A percentile compares a stretch with the other conserved stretches of the same genome.
These are phyloP conservation scores for Taxillus chinensis DNA, from an alignment of 164 flowering plant genomes.

Conservation along the genomic window DNA sequence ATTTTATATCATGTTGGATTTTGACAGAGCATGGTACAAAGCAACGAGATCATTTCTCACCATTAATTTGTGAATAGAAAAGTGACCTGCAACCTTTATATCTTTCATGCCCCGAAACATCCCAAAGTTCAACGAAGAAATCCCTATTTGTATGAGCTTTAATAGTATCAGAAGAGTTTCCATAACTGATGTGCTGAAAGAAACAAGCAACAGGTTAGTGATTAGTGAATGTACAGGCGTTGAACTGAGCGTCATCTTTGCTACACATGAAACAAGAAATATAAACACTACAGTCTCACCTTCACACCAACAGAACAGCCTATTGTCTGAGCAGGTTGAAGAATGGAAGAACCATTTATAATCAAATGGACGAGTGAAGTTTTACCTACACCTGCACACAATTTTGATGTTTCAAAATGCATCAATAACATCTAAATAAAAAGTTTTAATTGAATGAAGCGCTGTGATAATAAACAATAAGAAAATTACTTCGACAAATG, in stretches of 20 bases:
- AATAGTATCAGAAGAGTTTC: conserved; percentile 75
- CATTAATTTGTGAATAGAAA: conserved; percentile 96
- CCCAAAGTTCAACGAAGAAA: conserved; percentile 96
- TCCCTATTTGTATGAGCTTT: conserved; percentile 73
- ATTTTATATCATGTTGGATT: no score
- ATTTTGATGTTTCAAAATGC: background rate
- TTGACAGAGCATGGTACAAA: no score
- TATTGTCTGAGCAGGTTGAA: background rate
- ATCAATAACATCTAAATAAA: background rate
- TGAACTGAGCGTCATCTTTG: background rate
- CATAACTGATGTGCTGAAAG: conserved; percentile 67
- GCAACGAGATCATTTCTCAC: conserved; percentile 21
- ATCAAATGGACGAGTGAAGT: background rate
- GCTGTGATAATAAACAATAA: no score
- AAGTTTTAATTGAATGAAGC: no score
- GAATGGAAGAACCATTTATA: background rate
- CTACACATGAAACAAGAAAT: background rate
- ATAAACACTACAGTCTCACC: background rate
- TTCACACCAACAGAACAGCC: background rate
- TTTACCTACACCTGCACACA: background rate
- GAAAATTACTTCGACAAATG: no score
- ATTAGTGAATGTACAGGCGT: background rate
- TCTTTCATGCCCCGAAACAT: conserved; percentile 92
- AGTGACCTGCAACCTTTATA: conserved; percentile 89
- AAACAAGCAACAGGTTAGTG: background rate